A percentile compares a stretch with the other conserved stretches of the same genome.
Evolutionary conservation across 2,329 filamentous ascomycete genomes (phyloP).

Genomic region (Trichophyton simii): DNA sequence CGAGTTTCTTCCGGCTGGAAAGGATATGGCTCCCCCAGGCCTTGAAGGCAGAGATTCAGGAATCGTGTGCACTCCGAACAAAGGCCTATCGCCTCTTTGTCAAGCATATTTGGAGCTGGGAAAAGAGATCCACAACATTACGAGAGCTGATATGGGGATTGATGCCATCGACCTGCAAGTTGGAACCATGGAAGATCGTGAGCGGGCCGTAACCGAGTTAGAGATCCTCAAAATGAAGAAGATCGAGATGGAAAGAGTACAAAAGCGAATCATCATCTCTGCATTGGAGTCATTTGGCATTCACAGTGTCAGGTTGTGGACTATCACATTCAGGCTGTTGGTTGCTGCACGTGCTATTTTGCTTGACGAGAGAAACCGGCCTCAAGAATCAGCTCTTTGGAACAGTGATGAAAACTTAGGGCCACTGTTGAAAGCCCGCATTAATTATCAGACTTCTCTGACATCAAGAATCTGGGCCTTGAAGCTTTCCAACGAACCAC

Average conservation of each 20-base stretch:
- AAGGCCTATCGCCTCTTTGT: conserved; percentile 14
- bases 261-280: conserved; percentile 22
- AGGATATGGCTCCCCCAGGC: conserved; percentile 16
- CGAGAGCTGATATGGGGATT: background rate
- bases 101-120: conserved; percentile 15
- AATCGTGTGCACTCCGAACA: conserved; percentile 21
- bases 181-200: conserved; percentile 2
- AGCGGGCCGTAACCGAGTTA: conserved; percentile 13
- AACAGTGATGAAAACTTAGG: background rate
- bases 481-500: background rate
- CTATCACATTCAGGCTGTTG: conserved; percentile 20
- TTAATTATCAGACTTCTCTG: background rate
- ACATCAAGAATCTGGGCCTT: background rate
- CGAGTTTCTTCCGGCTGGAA: conserved; percentile 20
- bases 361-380: conserved; percentile 19
- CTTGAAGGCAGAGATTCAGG: conserved; percentile 14
- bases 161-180: background rate
- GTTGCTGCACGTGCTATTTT: conserved; percentile 20
- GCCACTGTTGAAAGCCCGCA: too few species aligned
- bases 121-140: background rate
- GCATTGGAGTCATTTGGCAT: conserved; percentile 18
- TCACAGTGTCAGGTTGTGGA: conserved; percentile 19
- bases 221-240: conserved; percentile 18
- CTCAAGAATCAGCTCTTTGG: background rate
- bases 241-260: conserved; percentile 18